Base-by-base conservation (phyloP, 2,329 filamentous ascomycete genomes). In the Clonostachys rosea region DNA sequence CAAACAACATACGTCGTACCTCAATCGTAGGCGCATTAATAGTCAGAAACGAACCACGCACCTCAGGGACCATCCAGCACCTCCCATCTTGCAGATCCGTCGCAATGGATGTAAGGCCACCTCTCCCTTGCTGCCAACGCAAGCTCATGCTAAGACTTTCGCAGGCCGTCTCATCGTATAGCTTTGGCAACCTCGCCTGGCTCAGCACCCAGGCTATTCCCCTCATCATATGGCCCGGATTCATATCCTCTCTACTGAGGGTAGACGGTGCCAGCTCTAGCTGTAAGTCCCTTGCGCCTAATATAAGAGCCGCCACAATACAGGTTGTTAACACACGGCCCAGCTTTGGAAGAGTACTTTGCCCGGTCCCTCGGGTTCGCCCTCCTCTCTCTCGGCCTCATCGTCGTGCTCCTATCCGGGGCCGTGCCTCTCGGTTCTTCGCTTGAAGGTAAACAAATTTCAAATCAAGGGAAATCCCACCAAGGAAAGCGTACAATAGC, bases 331-430 rank as follows among this genome's bases (percentile, higher is more conserved):
- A n/a, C 37, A n/a, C 37, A 30, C 24, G 24, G 17, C 20, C 8
- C 39, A 45, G 47, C 47, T 20, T 40, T 46, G 11, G 44, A 49
- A 37, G 44, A 42, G 47, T 92, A 92, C 74, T 84, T 91, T 62
- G 82, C 82, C 45, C 85, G 87, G 40, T 81, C 77, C 30, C 75
- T 90, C 2, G 88, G 86, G 52, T 70, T 91, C 48, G 70, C 82
- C 33, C 75, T 90, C 41, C 69, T 91, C 18, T 70, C 81, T 10
- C 67, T 92, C 30, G 83, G 81, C 34, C 59, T 83, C 7, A 66
- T 87, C 12, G 75, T 77, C n/a, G 66, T 91, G 36, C 72, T 89
- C 35, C 74, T 91, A 33, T 87, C 86, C 1, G 89, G 87, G 42
- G 76, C 78, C 3, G 72, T 92, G 6, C 87, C 88, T 1, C 65